These are phyloP conservation scores for Ajuga reptans DNA, from an alignment of 305 asterid genomes.

Conservation along the genomic window DNA sequence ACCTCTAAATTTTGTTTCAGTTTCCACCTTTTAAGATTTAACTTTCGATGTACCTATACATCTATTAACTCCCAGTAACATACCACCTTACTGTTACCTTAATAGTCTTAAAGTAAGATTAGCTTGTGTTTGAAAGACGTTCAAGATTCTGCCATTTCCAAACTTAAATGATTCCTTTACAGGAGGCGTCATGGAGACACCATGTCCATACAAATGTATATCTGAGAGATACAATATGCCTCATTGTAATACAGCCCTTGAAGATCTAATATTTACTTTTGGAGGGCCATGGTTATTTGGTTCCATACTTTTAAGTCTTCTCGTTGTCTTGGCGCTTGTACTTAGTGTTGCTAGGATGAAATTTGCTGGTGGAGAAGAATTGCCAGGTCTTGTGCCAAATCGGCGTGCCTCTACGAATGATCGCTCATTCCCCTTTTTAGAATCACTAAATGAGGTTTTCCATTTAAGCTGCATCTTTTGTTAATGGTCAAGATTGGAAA, in stretches of 20 bases:
- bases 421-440: slow-evolving; percentile 81
- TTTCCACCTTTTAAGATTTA: slow-evolving; percentile 7
- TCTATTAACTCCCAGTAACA: not conserved
- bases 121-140: slow-evolving; percentile 7
- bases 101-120: not conserved
- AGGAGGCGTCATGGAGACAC: slow-evolving; percentile 73
- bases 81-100: slow-evolving; percentile 1
- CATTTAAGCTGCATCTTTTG: slow-evolving; percentile 18
- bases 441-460: slow-evolving; percentile 79
- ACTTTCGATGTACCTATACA: slow-evolving; percentile 10
- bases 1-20: slow-evolving; percentile 18
- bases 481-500: slow-evolving; percentile 15
- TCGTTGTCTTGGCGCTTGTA: slow-evolving; percentile 65
- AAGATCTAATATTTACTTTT: slow-evolving; percentile 74
- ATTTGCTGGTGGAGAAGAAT: slow-evolving; percentile 61
- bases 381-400: slow-evolving; percentile 56
- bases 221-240: slow-evolving; percentile 84
- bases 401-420: slow-evolving; percentile 69
- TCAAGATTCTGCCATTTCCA: slow-evolving; percentile 1
- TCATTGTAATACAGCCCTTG: slow-evolving; percentile 74
- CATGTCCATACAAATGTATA: slow-evolving; percentile 78
- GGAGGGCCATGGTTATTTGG: slow-evolving; percentile 93
- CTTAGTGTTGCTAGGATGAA: slow-evolving; percentile 84
- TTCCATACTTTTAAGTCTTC: slow-evolving; percentile 57
- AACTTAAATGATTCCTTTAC: slow-evolving; percentile 15